These are phyloP conservation scores for Leccinum boreale DNA, from an alignment of 768 basidiomycete species.

Conservation along the genomic window DNA sequence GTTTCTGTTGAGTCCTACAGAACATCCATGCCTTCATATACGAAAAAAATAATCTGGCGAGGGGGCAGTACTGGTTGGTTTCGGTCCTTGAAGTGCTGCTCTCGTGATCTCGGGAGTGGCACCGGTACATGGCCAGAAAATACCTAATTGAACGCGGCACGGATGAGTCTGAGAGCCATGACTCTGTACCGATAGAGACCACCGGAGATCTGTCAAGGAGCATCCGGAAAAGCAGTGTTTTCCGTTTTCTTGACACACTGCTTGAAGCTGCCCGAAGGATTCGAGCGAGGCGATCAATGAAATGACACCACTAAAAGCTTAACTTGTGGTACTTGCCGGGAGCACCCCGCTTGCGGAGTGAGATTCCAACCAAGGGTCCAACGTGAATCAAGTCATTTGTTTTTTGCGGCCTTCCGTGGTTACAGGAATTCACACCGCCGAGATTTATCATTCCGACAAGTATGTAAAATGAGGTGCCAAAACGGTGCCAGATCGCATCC, in stretches of 20 bases:
- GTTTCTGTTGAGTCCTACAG: conserved; percentile 1
- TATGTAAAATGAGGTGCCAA: conserved; percentile 22
- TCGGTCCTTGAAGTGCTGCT: conserved; percentile 28
- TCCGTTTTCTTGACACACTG: conserved; percentile 11
- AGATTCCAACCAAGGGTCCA: not conserved
- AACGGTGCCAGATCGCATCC: conserved; percentile 16
- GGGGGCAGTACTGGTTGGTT: conserved; percentile 28
- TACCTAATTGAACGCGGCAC: conserved; percentile 49
- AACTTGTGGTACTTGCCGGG: conserved; percentile 23
- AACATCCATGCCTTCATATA: conserved; percentile 29
- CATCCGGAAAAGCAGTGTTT: conserved; percentile 13
- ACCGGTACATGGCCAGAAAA: conserved; percentile 45
- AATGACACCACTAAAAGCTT: conserved; percentile 26
- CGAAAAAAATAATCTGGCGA: conserved; percentile 5
- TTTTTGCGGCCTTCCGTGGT: conserved; percentile 1
- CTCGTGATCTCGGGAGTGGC: conserved; percentile 45
- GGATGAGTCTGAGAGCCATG: conserved; percentile 36
- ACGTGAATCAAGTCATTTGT: not conserved
- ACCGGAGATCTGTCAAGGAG: conserved; percentile 17
- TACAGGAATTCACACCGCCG: not conserved
- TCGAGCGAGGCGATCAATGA: conserved; percentile 21
- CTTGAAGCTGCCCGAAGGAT: not conserved
- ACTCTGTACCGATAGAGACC: conserved; percentile 12
- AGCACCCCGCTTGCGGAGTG: conserved; percentile 11
- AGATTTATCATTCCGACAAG: conserved; percentile 13